Evolutionary conservation across 768 basidiomycete genomes (phyloP).

Genomic region (Serendipita vermifera): DNA sequence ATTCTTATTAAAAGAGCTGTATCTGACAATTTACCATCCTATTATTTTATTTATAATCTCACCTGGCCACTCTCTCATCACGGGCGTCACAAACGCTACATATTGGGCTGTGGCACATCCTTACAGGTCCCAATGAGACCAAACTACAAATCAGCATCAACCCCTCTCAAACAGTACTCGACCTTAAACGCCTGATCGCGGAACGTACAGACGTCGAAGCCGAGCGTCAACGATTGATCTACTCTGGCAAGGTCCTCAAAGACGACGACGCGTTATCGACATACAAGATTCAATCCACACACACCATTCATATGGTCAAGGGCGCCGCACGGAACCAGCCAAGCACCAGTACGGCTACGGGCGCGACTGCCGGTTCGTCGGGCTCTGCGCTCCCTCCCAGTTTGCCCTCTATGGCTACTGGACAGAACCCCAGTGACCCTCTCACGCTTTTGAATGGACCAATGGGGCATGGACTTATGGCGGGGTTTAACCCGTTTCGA

Average conservation of each 20-base stretch:
- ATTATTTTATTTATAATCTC: not conserved
- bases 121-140: constrained; percentile 68
- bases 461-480: constrained; percentile 65
- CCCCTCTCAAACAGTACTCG: constrained; percentile 70
- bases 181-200: constrained; percentile 85
- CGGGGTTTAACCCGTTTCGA: constrained; percentile 83
- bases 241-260: constrained; percentile 78
- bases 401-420: constrained; percentile 81
- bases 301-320: constrained; percentile 92
- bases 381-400: constrained; percentile 23
- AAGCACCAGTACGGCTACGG: constrained; percentile 26
- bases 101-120: too few relatives aligned
- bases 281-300: constrained; percentile 83
- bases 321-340: constrained; percentile 42
- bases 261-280: constrained; percentile 69
- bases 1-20: not conserved
- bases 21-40: not conserved
- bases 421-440: constrained; percentile 79
- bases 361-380: constrained; percentile 25
- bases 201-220: constrained; percentile 74
- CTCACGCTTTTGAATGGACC: constrained; percentile 72
- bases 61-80: not conserved
- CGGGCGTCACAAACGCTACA: constrained; percentile 12
- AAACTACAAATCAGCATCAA: constrained; percentile 79
- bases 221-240: constrained; percentile 82